Evolutionary conservation across 768 basidiomycete species (phyloP), one percentile per base, ranked within the genome.

Genomic region (Lanmaoa pseudosensibilis): DNA sequence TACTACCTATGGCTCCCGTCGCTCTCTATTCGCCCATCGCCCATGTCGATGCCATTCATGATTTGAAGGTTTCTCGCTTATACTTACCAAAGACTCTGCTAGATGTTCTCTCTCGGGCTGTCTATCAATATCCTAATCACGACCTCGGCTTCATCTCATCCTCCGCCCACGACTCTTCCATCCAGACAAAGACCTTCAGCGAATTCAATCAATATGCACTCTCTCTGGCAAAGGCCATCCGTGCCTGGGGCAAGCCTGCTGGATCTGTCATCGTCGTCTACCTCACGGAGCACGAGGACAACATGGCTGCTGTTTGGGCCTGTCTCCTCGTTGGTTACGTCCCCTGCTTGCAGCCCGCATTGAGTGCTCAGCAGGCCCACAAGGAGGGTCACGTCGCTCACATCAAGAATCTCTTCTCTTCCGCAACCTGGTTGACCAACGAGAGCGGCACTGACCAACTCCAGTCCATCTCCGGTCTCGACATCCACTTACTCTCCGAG

Each of bases 281-380:
- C 47, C 56, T 71, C n/a, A 71, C 69, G 0, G 71, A 71, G 41
- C 70, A 71, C 27, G 69, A 72, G 47, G 71, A 71, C 43, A 71
- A 73, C 37, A 71, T 73, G 70, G 59, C 59, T 2, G 71, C 71
- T 4, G 54, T 71, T 13, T 71, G 70, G 70, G 69, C 70, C 0
- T 71, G 67, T 48, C 53, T 71, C 2, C 55, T 71, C 16, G 71
- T 67, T 5, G 70, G 70, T 19, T 66, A 60, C 50, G 59, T 71
- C 1, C 70, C 71, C 11, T 71, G 70, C 58, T 57, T 71, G 50
- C 69, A 71, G 34, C 71, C 70, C n/a, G 64, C 70, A 0, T 51
- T 71, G 36, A 73, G 71, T 38, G 70, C 71, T n/a, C 68, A 71
- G 33, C 69, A 72, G 48, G 49, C 49, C 1, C 49, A 50, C 49